Evolutionary conservation across 2,329 filamentous ascomycete genomes (phyloP).

Genomic region (Plenodomus tracheiphilus): DNA sequence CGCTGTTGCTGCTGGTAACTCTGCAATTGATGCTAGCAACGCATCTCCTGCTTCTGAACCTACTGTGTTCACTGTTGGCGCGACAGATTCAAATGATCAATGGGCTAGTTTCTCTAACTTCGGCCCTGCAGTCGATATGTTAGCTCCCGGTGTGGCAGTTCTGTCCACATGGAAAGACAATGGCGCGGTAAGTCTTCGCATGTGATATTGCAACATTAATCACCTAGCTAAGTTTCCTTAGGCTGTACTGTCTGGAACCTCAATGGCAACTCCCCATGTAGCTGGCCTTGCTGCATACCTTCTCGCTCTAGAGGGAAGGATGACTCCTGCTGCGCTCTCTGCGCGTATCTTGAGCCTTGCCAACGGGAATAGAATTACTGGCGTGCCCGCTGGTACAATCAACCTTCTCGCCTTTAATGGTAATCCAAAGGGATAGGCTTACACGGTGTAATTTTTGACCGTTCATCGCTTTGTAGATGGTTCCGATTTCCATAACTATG

Average conservation of each 20-base stretch:
- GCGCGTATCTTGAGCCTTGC: conserved; percentile 15
- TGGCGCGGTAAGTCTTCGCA: no score
- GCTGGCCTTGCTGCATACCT: conserved; percentile 25
- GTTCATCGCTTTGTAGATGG: no score
- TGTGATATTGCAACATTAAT: no score
- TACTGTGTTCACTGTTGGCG: conserved; percentile 36
- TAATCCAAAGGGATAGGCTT: no score
- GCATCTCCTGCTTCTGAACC: conserved; percentile 34
- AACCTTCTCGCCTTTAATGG: conserved; percentile 23
- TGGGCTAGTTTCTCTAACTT: conserved; percentile 15
- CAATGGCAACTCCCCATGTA: conserved; percentile 23
- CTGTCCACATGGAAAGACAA: conserved; percentile 48
- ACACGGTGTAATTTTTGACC: no score
- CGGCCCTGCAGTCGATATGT: conserved; percentile 33
- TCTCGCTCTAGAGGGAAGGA: conserved; percentile 21
- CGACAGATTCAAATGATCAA: conserved; percentile 12
- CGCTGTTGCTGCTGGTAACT: conserved; percentile 34
- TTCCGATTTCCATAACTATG: no score
- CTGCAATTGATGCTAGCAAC: conserved; percentile 19
- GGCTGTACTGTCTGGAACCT: conserved; percentile 16
- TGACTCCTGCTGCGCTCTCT: conserved; percentile 12
- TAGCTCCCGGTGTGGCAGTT: conserved; percentile 37
- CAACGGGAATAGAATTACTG: conserved; percentile 10
- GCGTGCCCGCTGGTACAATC: conserved; percentile 9
- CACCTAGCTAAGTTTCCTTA: no score